Conservation (phyloP, 2,329 filamentous ascomycete genomes). For the Talaromyces marneffei region DNA sequence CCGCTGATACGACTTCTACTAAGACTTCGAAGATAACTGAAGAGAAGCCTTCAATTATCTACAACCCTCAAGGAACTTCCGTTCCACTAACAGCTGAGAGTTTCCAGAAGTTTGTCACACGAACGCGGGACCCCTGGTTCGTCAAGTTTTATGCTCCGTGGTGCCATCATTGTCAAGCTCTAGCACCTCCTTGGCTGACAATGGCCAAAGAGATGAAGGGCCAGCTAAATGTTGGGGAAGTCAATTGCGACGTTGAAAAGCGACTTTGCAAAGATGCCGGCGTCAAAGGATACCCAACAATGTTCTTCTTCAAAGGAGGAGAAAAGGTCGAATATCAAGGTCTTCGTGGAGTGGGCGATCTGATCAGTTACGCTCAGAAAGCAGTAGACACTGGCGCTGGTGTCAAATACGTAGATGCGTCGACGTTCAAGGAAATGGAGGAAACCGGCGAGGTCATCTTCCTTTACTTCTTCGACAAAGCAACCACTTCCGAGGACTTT, state of each 20-base stretch:
- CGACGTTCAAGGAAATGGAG: constrained; percentile 73
- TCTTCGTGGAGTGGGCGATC: constrained; percentile 83
- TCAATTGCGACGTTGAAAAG: constrained; percentile 84
- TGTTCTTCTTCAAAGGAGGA: constrained; percentile 85
- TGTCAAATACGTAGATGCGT: constrained; percentile 73
- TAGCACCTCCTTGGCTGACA: constrained; percentile 84
- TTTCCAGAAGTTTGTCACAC: constrained; percentile 80
- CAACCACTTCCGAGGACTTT: constrained; percentile 89
- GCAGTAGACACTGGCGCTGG: constrained; percentile 71
- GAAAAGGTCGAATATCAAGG: constrained; percentile 92
- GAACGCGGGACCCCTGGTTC: constrained; percentile 89
- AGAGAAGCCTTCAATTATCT: constrained; percentile 48
- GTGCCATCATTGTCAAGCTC: constrained; percentile 91
- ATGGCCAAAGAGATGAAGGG: constrained; percentile 88
- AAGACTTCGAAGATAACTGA: constrained; percentile 37
- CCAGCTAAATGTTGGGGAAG: constrained; percentile 85
- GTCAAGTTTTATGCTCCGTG: constrained; percentile 98
- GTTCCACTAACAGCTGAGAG: constrained; percentile 71
- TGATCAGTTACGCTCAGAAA: constrained; percentile 79
- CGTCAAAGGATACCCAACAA: constrained; percentile 75
- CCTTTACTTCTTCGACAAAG: constrained; percentile 94
- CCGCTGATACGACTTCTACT: constrained; percentile 30
- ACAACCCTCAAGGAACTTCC: constrained; percentile 72
- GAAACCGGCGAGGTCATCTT: constrained; percentile 94
- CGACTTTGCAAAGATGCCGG: constrained; percentile 88